Percentiles rank a stretch among this genome's conserved stretches.
These are phyloP conservation scores for Vinca minor DNA, from an alignment of 257 asterid genomes.

Conservation along the genomic window DNA sequence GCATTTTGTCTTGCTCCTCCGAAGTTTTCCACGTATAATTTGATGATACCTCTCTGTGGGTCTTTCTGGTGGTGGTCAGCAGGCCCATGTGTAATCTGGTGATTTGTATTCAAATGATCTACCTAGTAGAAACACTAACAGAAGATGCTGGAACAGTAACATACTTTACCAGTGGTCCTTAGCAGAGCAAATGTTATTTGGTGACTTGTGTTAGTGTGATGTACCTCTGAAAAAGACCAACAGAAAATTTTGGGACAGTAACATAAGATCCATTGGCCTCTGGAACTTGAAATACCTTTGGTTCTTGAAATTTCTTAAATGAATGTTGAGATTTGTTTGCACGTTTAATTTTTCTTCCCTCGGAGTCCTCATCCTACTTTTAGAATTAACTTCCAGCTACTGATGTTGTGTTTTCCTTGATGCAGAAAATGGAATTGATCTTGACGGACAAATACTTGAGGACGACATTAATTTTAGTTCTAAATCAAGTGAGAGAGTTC, in stretches of 20 bases:
- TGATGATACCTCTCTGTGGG: background rate
- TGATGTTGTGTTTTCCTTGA: background rate
- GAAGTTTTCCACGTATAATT: no score
- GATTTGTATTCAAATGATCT: no score
- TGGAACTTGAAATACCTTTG: background rate
- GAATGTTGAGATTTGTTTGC: background rate
- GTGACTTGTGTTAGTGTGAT: background rate
- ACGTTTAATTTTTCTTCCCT: background rate
- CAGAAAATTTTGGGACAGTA: background rate
- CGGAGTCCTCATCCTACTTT: no score
- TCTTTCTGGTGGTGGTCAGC: no score
- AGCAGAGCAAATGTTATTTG: no score
- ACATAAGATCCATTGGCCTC: background rate
- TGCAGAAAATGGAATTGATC: conserved; percentile 35
- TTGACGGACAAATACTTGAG: conserved; percentile 30
- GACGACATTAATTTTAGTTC: conserved; percentile 33
- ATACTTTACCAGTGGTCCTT: no score
- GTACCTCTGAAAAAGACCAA: background rate
- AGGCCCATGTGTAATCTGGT: no score
- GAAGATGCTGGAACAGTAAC: no score
- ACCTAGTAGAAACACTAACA: no score
- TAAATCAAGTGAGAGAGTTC: conserved; percentile 21
- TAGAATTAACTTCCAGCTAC: background rate
- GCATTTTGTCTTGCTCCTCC: background rate
- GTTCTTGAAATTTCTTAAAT: background rate